phyloP scores from a whole-genome alignment of 768 basidiomycete species.

The Mycena crocata region DNA sequence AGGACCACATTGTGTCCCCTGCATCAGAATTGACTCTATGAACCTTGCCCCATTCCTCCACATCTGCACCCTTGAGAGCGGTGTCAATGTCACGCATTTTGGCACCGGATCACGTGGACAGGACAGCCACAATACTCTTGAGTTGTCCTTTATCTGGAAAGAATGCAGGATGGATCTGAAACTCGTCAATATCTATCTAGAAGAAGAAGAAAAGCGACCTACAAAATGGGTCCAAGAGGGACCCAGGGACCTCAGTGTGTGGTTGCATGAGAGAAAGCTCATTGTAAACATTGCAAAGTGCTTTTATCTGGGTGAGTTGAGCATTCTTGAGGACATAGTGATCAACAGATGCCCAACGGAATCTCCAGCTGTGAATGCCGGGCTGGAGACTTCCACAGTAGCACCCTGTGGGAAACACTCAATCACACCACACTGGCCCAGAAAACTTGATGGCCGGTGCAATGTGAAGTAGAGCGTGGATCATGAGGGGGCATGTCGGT shows the following conservation, averaged over 20 bases:
- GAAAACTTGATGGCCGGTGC: slow-evolving; percentile 43
- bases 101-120: not conserved
- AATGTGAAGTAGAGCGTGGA: slow-evolving; percentile 51
- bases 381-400: slow-evolving; percentile 46
- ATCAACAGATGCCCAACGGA: slow-evolving; percentile 47
- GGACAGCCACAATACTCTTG: not conserved
- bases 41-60: too few species aligned
- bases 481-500: slow-evolving; percentile 42
- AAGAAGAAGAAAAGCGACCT: slow-evolving; percentile 8
- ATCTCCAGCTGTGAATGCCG: slow-evolving; percentile 41
- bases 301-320: slow-evolving; percentile 46
- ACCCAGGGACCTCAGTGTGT: not conserved
- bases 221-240: slow-evolving; percentile 26
- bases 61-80: not conserved
- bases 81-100: not conserved
- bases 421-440: slow-evolving; percentile 52
- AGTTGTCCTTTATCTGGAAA: slow-evolving; percentile 5
- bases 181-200: not conserved
- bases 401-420: slow-evolving; percentile 54
- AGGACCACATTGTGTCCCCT: not conserved
- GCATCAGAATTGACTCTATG: too few species aligned
- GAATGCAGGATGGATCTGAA: slow-evolving; percentile 42
- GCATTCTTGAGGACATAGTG: slow-evolving; percentile 41
- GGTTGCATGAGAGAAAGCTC: slow-evolving; percentile 35
- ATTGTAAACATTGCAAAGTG: slow-evolving; percentile 39